phyloP scores from a whole-genome alignment of 2,329 filamentous ascomycete genomes.

The Cladosporium sp. region DNA sequence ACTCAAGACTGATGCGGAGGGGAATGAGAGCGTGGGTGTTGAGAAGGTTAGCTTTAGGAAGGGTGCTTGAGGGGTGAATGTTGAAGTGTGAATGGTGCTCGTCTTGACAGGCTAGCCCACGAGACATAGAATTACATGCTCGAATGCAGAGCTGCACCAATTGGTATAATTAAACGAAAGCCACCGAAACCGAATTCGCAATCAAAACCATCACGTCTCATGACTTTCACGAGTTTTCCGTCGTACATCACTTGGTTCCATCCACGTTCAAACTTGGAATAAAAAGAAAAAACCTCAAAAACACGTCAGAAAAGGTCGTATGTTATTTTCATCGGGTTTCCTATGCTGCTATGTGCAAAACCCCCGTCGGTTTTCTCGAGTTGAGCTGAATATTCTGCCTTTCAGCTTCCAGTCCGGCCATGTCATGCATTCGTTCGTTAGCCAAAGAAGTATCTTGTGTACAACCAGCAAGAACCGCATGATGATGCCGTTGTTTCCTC shows the following conservation, averaged over 20 bases:
- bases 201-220: not conserved
- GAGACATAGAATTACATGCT: not conserved
- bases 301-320: not conserved
- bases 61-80: slow-evolving; percentile 33
- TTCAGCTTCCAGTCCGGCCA: not conserved
- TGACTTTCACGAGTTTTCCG: not conserved
- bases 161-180: not conserved
- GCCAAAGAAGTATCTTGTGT: not conserved
- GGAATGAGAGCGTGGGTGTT: slow-evolving; percentile 56
- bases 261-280: not conserved
- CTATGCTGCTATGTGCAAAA: not conserved
- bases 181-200: not conserved
- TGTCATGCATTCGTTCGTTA: not conserved
- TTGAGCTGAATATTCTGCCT: not conserved
- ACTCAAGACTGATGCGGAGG: slow-evolving; percentile 54
- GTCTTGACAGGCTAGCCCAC: not conserved
- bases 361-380: not conserved
- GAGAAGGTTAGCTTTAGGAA: slow-evolving; percentile 61
- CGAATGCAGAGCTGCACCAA: not conserved
- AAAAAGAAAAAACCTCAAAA: not conserved
- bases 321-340: not conserved
- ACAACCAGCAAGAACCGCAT: not conserved
- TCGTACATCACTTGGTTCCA: not conserved
- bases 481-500: not conserved
- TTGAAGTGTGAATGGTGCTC: not conserved